Conservation (phyloP, 495 filamentous ascomycete species). For the Penicillium longicatenatum region DNA sequence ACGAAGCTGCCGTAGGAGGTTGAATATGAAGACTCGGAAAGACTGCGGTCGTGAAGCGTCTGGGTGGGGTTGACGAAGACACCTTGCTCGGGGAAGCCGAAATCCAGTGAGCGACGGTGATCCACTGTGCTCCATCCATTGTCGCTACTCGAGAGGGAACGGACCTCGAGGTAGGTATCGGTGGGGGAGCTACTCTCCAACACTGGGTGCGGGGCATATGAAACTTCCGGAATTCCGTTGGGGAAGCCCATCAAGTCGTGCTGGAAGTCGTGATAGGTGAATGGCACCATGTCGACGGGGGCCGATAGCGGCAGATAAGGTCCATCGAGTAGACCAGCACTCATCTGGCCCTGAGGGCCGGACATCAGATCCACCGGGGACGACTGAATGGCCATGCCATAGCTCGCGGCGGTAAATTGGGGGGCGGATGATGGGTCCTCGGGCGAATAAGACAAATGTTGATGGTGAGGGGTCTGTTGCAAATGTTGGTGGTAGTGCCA, state of each 20-base stretch:
- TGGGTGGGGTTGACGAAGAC: conserved; percentile 86
- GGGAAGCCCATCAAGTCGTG: conserved; percentile 55
- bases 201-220: conserved; percentile 46
- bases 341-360: conserved; percentile 65
- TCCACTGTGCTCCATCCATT: conserved; percentile 82
- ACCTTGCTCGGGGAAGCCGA: conserved; percentile 51
- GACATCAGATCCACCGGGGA: conserved; percentile 72
- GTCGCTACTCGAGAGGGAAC: conserved; percentile 81
- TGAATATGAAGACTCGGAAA: conserved; percentile 82
- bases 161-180: conserved; percentile 78
- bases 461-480: conserved; percentile 41
- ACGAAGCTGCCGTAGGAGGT: conserved; percentile 77
- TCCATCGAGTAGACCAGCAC: conserved; percentile 64
- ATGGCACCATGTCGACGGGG: conserved; percentile 64
- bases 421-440: conserved; percentile 53
- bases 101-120: conserved; percentile 55
- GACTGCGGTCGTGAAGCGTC: conserved; percentile 79
- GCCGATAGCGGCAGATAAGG: conserved; percentile 68
- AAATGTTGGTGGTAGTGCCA: conserved; percentile 55
- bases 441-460: conserved; percentile 46
- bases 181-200: conserved; percentile 80
- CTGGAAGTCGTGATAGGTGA: conserved; percentile 76
- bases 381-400: conserved; percentile 53
- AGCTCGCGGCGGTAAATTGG: conserved; percentile 48
- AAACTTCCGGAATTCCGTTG: conserved; percentile 57